Conservation (phyloP, 148 eudicot genomes). For the Vaccinium macrocarpon region DNA sequence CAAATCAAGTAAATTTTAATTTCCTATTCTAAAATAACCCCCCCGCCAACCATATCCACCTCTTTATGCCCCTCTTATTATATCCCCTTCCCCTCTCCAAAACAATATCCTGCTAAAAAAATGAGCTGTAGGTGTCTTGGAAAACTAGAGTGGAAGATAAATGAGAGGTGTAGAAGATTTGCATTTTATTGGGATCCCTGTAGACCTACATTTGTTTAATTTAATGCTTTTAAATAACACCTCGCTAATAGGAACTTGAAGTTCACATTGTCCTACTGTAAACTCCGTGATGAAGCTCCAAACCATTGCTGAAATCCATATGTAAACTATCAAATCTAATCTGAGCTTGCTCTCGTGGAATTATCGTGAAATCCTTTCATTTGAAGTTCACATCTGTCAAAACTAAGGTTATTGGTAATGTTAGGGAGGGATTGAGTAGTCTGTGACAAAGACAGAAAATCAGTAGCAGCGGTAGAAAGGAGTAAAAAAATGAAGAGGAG, state of each 20-base stretch:
- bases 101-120: too few species aligned
- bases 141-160: neutral
- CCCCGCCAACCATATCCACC: too few species aligned
- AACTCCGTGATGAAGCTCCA: neutral
- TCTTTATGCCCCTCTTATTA: too few species aligned
- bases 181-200: neutral
- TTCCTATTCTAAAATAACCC: too few species aligned
- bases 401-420: neutral
- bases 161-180: neutral
- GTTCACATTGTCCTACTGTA: neutral
- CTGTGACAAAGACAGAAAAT: neutral
- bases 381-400: neutral
- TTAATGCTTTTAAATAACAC: neutral
- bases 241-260: neutral
- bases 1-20: too few species aligned
- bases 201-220: neutral
- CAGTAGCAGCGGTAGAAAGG: neutral
- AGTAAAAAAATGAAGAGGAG: neutral
- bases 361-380: neutral
- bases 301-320: neutral
- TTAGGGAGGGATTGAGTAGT: neutral
- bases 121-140: neutral
- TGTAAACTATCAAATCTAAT: neutral
- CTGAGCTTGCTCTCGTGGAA: neutral
- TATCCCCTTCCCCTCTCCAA: too few species aligned